Base-by-base conservation (phyloP, 208 protist species). In the Trypanosoma boissoni region DNA sequence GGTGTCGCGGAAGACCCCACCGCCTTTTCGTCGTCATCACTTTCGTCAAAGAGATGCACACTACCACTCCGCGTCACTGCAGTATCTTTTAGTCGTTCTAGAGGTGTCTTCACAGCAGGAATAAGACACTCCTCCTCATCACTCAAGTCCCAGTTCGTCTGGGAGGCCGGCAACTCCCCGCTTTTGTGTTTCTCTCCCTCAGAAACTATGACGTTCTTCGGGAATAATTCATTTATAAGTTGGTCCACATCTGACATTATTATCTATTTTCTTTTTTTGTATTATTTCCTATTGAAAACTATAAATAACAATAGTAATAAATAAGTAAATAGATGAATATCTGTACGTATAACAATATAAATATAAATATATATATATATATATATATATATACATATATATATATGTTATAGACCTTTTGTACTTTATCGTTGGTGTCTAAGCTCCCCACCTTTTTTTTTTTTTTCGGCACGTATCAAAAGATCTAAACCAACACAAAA, bases 171-270 rank as follows among this genome's bases (percentile, higher is more conserved):
- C 10, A 45, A 14, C 31, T 63, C 62, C 20, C 16, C 18, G 24
- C 10, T 2, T 6, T 34, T 43, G 12, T 48, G 4, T 10, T 28
- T 3, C 8, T 7, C 21, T 6, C 32, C n/a, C 8, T 32, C 7
- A 16, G 42, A 14, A n/a, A 21, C 52, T 0, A 16, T 55, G 0
- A 41, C 32, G 1, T 14, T 31, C n/a, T 60, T 73, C 9, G 85
- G 76, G 68, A 90, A 93, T 4, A 93, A 72, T 45, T 93, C 83
- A 0, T 84, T 66, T 39, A 93, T 93, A 27, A 93, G 54, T 14
- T 78, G 58, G 60, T 93, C 83, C 18, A 93, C 59, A 28, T 73
- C 72, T 1, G 48, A 58, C 74, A 80, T 80, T 39, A 39, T 39
- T 39, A 39, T 39, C 6, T 12, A 16, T 39, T 16, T 42, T 23